Percentiles rank a stretch among this genome's conserved stretches.
Evolutionary conservation across 176 grass and related monocot genomes (phyloP).

Genomic region (Cenchrus americanus): DNA sequence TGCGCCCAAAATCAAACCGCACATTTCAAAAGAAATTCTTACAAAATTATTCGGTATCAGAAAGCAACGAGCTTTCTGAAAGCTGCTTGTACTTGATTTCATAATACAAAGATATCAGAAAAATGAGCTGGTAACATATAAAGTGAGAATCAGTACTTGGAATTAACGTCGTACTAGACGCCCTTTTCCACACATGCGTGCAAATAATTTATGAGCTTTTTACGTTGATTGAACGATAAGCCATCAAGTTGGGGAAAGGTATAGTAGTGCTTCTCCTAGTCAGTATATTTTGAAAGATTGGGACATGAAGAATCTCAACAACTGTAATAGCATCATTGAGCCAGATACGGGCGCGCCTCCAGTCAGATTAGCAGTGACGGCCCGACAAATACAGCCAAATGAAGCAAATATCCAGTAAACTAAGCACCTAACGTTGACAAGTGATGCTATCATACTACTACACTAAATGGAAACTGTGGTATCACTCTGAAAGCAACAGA

Average conservation of each 20-base stretch:
- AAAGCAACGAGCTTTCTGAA: slow-evolving; percentile 12
- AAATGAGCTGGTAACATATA: neutral
- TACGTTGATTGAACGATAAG: slow-evolving; percentile 44
- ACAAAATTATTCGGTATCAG: neutral
- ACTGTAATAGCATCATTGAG: slow-evolving; percentile 29
- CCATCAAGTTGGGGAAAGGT: slow-evolving; percentile 8
- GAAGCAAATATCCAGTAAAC: slow-evolving; percentile 14
- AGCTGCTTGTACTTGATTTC: neutral
- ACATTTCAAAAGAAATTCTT: neutral
- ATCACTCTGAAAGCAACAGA: neutral
- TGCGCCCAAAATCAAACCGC: neutral
- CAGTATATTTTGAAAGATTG: slow-evolving; percentile 45
- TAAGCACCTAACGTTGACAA: slow-evolving; percentile 24
- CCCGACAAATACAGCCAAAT: slow-evolving; percentile 39
- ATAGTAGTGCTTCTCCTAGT: slow-evolving; percentile 50
- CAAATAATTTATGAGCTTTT: slow-evolving; percentile 29
- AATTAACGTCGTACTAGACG: slow-evolving; percentile 39
- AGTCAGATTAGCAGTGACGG: neutral
- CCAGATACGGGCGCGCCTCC: slow-evolving; percentile 10
- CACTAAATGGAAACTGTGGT: slow-evolving; percentile 23
- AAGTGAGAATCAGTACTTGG: slow-evolving; percentile 23
- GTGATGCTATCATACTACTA: neutral
- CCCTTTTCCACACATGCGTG: slow-evolving; percentile 37
- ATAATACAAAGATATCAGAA: slow-evolving; percentile 25
- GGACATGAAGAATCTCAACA: slow-evolving; percentile 43